Base-by-base conservation (phyloP, 2,329 filamentous ascomycete species). In the Scolecobasidium constrictum region DNA sequence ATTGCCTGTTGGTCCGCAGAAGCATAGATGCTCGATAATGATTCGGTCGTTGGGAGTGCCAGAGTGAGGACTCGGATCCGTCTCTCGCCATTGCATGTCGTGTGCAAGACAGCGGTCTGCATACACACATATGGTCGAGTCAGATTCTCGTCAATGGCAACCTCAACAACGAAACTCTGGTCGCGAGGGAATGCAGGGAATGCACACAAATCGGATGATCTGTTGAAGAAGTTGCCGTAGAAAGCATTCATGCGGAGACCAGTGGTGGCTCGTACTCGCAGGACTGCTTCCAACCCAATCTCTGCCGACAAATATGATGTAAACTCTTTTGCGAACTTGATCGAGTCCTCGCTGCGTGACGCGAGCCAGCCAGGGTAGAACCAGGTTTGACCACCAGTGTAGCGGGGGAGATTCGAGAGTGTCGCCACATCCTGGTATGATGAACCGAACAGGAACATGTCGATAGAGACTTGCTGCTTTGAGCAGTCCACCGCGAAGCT, bases 161-260 rank as follows among this genome's bases (percentile, higher is more conserved):
- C 93, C 63, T 98, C 92, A 16, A 98, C 90, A 35, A 96, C 92
- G 58, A 96, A 96, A 49, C 85, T 87, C 62, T 98, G 92, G 56
- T 98, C 92, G 58, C 92, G 82, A 22, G 92, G 92, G 71, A 98
- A 96, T 0, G 92, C 88, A 2, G 92, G 92, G 73, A 98, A 98
- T 11, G 92, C 92, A 61, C 92, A 96, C 22, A 98, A 77, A 66
- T 98, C 92, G 13, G 88, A 95, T 59, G 86, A 94, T 53, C 92
- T 78, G 69, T 96, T 98, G 73, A 98, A 98, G 66, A 98, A 98
- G 68, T 98, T 98, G 52, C 92, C 92, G 63, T 96, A 98, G 66
- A 98, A 98, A 2, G 90, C 88, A 67, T 81, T 94, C 84, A 96
- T 96, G 42, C 92, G 80, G 46, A 98, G 68, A 41, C 92, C 92